Conservation (phyloP, 805 yeast species). For the Yueomyces sinensis region DNA sequence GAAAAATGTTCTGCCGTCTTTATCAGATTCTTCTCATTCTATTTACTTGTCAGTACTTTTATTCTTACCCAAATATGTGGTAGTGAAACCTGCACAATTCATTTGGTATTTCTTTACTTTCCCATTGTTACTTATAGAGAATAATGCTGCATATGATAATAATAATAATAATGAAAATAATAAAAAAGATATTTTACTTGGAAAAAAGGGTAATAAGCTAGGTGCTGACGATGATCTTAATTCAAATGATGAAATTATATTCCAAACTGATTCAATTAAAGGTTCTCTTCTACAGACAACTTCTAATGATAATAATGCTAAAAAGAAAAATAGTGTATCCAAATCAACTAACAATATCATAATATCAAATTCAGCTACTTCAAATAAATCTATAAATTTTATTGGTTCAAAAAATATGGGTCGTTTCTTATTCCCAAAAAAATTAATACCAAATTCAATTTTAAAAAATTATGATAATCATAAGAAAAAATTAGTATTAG, state of each 20-base stretch:
- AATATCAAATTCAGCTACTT: constrained; percentile 1
- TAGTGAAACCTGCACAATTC: constrained; percentile 39
- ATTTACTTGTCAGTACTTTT: constrained; percentile 18
- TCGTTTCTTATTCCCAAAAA: constrained; percentile 30
- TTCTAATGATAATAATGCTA: no score
- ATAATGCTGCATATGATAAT: not conserved
- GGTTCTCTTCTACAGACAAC: constrained; percentile 16
- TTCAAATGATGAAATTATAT: constrained; percentile 17
- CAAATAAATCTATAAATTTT: not conserved
- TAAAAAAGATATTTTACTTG: constrained; percentile 1
- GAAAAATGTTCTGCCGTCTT: no score
- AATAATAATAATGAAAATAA: not conserved
- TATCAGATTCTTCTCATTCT: not conserved
- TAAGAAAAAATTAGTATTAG: constrained; percentile 60
- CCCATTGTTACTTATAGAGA: constrained; percentile 34
- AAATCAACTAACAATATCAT: constrained; percentile 7
- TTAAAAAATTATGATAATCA: constrained; percentile 5
- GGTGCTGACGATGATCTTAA: constrained; percentile 17
- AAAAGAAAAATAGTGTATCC: not conserved
- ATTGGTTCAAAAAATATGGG: constrained; percentile 26
- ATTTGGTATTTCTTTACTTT: constrained; percentile 40
- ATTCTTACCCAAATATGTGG: constrained; percentile 36
- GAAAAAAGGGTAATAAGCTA: not conserved
- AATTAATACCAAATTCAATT: constrained; percentile 27
- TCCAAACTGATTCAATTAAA: constrained; percentile 21